Base-by-base conservation (phyloP, 2,329 filamentous ascomycete genomes). In the Epichloe gansuensis region DNA sequence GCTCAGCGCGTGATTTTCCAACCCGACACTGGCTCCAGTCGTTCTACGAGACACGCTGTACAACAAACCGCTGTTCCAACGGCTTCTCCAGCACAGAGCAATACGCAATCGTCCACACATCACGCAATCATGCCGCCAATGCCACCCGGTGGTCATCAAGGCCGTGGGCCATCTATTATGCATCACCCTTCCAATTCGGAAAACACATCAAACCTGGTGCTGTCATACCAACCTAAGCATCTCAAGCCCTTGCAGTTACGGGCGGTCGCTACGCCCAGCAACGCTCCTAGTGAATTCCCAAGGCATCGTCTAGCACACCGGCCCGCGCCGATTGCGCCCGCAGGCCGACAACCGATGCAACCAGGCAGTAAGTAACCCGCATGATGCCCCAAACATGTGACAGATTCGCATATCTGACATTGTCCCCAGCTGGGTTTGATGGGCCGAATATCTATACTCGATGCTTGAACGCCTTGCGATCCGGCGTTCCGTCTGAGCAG, bases 401-500 rank as follows among this genome's bases (percentile, higher is more conserved):
- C 34, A 40, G 31, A 15, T 23, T 47, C 21, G 34, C 21, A 15
- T 36, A 39, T 47, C 54, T 59, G 55, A 61, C 51, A 7, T 43
- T 25, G 8, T 57, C 3, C 35, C 3, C 56, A 74, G 72, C 69
- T 59, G 80, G 80, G 6, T 85, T 82, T 59, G 82, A 86, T 55
- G 87, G 87, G 1, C 87, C 87, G 2, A 93, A 94, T 63, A 95
- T 96, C 57, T 97, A 96, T 63, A 84, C 91, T 47, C 84, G 90
- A 43, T 94, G 89, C 56, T 77, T 95, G 39, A 83, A 90, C 59
- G 84, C 90, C 4, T 72, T 98, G 27, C 85, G 87, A 56, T 95
- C 89, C 13, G 81, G 81, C 2, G 80, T 95, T 27, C 78, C 78
- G 3, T 78, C 83, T 12, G 91, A 98, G 64, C 86, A 96, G 61